These are phyloP conservation scores for Solanum hybrid DNA, from an alignment of 305 asterid genomes.

Conservation along the genomic window DNA sequence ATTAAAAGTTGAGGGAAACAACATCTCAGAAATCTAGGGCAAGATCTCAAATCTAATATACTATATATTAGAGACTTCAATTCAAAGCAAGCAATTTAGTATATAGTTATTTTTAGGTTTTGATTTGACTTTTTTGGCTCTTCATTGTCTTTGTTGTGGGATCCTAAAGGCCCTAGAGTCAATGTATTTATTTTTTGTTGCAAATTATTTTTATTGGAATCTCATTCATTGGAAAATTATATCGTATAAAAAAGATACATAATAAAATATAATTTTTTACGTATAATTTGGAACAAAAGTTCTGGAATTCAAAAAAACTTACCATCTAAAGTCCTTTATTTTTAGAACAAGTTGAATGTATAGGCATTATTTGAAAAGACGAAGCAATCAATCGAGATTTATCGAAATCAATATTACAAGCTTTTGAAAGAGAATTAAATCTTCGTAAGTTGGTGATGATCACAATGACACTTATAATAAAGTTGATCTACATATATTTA, in stretches of 20 bases:
- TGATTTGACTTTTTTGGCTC: not conserved
- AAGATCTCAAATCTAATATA: not conserved
- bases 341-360: not conserved
- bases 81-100: not conserved
- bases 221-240: not conserved
- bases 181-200: not conserved
- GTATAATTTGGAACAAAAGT: not conserved
- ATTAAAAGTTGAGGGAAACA: not conserved
- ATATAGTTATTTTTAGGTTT: not conserved
- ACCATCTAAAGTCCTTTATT: not conserved
- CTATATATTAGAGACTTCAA: not conserved
- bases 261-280: not conserved
- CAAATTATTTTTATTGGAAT: not conserved
- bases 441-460: not conserved
- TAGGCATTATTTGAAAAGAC: not conserved
- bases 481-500: not conserved
- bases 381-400: not conserved
- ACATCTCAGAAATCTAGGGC: constrained; percentile 3
- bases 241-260: not conserved
- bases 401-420: not conserved
- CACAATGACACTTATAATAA: not conserved
- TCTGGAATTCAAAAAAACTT: not conserved
- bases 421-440: not conserved
- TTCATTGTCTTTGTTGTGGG: not conserved
- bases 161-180: not conserved